Evolutionary conservation across 371 early-diverging fungal genomes (phyloP), one percentile per base, ranked within the genome.

Genomic region (Mucor mucedo): DNA sequence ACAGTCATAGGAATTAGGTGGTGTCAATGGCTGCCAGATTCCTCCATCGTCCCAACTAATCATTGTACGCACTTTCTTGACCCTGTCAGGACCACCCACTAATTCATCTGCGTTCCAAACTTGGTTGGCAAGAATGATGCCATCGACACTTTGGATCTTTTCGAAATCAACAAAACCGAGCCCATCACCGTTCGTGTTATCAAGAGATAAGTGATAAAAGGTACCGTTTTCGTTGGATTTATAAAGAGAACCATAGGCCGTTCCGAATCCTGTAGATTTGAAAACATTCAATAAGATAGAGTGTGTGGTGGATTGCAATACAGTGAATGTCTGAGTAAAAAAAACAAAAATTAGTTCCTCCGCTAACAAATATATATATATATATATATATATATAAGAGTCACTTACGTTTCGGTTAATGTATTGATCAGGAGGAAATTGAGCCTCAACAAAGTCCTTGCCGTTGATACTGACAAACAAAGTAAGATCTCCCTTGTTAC

Each of bases 1-100:
- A 33, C 87, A 80, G 52, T 87, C 75, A 62, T 88, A 90, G 4
- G 66, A 68, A 8, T 67, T 65, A 0, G 96, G 95, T 0, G 93
- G 81, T 0, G 64, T 52, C 11, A 96, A 66, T 16, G 82, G 76
- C 9, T 78, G 72, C 96, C 96, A 96, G 9, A 79, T 76, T 40
- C 76, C 78, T 40, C 96, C 96, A 60, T 95, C 95, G 65, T 95
- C 94, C 84, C 90, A 94, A 45, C 92, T 91, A 32, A 96, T 91
- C 70, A 88, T 68, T 0, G 93, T 85, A 41, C 80, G 84, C 28
- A 97, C 73, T 47, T 81, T 69, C 78, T 96, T 95, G 44, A 60
- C 59, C 13, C 73, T 75, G 57, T 82, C 87, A 14, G 58, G 33
- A 35, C 69, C 66, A 49, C 84, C 84, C 11, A 72, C 69, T 44